Base-by-base conservation (phyloP, 2,329 filamentous ascomycete species). In the Clarireedia hainanense region DNA sequence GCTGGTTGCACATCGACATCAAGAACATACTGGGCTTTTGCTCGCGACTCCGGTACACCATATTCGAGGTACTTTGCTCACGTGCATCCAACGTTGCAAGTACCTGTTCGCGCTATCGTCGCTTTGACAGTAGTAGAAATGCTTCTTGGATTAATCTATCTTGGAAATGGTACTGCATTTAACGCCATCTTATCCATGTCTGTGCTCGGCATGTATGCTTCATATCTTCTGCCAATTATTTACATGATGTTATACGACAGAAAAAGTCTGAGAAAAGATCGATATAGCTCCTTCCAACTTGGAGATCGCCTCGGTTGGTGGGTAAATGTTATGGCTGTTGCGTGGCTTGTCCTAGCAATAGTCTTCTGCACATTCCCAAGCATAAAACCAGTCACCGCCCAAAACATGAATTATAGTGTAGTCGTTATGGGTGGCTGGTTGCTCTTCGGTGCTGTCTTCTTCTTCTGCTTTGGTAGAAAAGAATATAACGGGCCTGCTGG, bases 391-490 rank as follows among this genome's bases (percentile, higher is more conserved):
- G 72, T 75, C 0, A 73, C 71, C 1, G 56, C 69, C 0, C 66
- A 72, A 37, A 74, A 70, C 15, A 77, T 78, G 74, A 78, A 78
- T 45, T 77, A 78, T 55, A 70, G 70, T 0, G 68, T 68, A 36
- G 73, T 75, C 0, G 73, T 77, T 0, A 62, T 76, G 60, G 65
- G 65, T 3, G 74, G 70, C 0, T 76, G 73, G 73, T 50, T 71
- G 0, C 26, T 67, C 0, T 64, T 71, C 34, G 72, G 73, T 0
- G 62, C 63, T 0, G 30, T 66, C 2, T 75, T 72, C 40, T 76
- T 73, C 42, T 50, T 66, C 30, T 24, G 59, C 0, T 57, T 54
- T 34, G 68, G 65, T n/a, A 61, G 61, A 39, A 57, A 58, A 47
- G 60, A 60, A 47, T 70, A 68, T 53, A 51, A 61, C 49, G 64